Percentiles rank a stretch among this genome's conserved stretches.
phyloP scores from a whole-genome alignment of 441 rosid species.

The Populus tomentosa region DNA sequence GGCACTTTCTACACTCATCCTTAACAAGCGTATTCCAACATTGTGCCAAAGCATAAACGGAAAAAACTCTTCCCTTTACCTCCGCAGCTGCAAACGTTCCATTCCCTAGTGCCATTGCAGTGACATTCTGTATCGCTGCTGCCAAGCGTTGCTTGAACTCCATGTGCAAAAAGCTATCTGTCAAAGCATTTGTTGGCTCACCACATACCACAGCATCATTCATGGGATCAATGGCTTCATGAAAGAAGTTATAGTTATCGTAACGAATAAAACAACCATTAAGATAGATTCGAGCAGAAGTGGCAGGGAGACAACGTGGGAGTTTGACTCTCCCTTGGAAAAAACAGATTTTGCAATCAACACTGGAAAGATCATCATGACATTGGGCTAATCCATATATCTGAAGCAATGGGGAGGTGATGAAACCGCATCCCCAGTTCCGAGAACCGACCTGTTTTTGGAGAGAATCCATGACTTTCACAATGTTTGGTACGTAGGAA shows the following conservation, averaged over 20 bases:
- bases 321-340: slow-evolving; percentile 27
- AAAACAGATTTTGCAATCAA: slow-evolving; percentile 50
- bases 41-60: not conserved
- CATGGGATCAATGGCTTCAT: slow-evolving; percentile 34
- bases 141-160: slow-evolving; percentile 27
- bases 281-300: slow-evolving; percentile 36
- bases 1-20: not conserved
- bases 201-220: slow-evolving; percentile 32
- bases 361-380: slow-evolving; percentile 33
- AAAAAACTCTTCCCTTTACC: slow-evolving; percentile 15
- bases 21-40: not conserved
- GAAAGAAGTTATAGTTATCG: slow-evolving; percentile 38
- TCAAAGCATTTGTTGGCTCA: not conserved
- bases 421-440: slow-evolving; percentile 18
- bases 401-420: slow-evolving; percentile 13
- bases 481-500: slow-evolving; percentile 20
- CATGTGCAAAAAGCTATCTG: slow-evolving; percentile 3
- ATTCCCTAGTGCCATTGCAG: slow-evolving; percentile 27
- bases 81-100: slow-evolving; percentile 36
- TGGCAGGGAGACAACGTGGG: slow-evolving; percentile 33
- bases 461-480: slow-evolving; percentile 36
- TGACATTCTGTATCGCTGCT: slow-evolving; percentile 34
- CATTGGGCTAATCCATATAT: slow-evolving; percentile 50
- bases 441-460: slow-evolving; percentile 4
- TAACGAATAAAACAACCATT: slow-evolving; percentile 51